Evolutionary conservation across 768 basidiomycete genomes (phyloP).

Genomic region (Mycena maculata): DNA sequence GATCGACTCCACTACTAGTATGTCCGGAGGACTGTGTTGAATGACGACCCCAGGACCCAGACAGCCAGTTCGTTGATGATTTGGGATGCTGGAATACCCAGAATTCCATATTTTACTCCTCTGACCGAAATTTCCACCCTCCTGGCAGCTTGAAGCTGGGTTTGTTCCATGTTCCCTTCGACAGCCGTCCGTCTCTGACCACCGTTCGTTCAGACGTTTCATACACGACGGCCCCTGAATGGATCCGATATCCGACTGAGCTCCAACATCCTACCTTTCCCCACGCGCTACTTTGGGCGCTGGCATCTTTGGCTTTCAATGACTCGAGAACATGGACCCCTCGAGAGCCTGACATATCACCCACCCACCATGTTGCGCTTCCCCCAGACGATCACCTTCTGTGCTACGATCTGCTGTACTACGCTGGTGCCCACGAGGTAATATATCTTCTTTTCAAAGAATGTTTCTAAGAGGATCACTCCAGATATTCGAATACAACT

Average conservation of each 20-base stretch:
- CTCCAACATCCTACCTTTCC: conserved; percentile 10
- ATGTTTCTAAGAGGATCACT: not conserved
- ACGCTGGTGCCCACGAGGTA: conserved; percentile 36
- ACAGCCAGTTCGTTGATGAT: not conserved
- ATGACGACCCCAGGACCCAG: not conserved
- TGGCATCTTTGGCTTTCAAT: conserved; percentile 35
- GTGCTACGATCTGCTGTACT: conserved; percentile 38
- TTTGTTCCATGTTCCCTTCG: conserved; percentile 38
- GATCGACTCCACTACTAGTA: too few relatives aligned
- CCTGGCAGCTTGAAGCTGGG: conserved; percentile 25
- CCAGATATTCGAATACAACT: conserved; percentile 43
- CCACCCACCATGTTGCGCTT: conserved; percentile 21
- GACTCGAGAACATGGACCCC: conserved; percentile 17
- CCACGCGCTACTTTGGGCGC: conserved; percentile 34
- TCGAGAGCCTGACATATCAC: conserved; percentile 26
- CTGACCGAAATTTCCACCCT: not conserved
- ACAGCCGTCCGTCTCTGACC: conserved; percentile 37
- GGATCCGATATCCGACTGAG: conserved; percentile 32
- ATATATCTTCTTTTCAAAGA: not conserved
- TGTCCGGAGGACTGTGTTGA: not conserved
- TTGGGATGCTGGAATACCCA: not conserved
- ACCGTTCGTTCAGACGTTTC: conserved; percentile 35
- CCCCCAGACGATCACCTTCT: conserved; percentile 37
- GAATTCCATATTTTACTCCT: not conserved
- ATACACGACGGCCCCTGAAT: conserved; percentile 34